Evolutionary conservation across 345 rosid species (phyloP).

Genomic region (Microcos paniculata): DNA sequence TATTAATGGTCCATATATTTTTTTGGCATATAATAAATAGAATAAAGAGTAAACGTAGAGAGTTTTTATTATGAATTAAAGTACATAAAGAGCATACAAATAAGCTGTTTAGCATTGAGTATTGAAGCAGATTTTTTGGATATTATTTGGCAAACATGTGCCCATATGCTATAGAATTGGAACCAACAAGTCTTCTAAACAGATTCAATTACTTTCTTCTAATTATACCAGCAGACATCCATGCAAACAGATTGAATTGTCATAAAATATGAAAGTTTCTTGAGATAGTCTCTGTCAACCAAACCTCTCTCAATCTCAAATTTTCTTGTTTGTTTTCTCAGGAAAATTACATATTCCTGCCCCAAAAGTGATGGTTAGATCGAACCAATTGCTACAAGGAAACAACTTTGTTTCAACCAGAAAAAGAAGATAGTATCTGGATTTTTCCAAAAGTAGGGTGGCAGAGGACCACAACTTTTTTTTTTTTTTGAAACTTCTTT

Average conservation of each 20-base stretch:
- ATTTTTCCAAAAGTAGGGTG: conserved; percentile 8
- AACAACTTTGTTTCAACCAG: not conserved
- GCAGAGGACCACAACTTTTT: conserved; percentile 11
- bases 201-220: not conserved
- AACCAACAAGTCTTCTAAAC: not conserved
- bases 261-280: not conserved
- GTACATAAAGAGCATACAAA: too few relatives aligned
- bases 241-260: not conserved
- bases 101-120: not conserved
- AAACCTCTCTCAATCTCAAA: not conserved
- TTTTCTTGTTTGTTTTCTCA: not conserved
- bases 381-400: not conserved
- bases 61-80: too few relatives aligned
- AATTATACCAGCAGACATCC: not conserved
- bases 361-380: not conserved
- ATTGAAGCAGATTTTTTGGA: not conserved
- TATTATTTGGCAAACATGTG: not conserved
- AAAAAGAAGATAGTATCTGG: not conserved
- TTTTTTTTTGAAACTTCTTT: not conserved
- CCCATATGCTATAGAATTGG: not conserved
- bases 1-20: too few relatives aligned
- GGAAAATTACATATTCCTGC: not conserved
- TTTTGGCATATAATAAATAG: too few relatives aligned
- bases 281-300: not conserved
- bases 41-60: too few relatives aligned